These are phyloP conservation scores for Orbilia brochopaga DNA, from an alignment of 2,329 filamentous ascomycete genomes.

Conservation along the genomic window DNA sequence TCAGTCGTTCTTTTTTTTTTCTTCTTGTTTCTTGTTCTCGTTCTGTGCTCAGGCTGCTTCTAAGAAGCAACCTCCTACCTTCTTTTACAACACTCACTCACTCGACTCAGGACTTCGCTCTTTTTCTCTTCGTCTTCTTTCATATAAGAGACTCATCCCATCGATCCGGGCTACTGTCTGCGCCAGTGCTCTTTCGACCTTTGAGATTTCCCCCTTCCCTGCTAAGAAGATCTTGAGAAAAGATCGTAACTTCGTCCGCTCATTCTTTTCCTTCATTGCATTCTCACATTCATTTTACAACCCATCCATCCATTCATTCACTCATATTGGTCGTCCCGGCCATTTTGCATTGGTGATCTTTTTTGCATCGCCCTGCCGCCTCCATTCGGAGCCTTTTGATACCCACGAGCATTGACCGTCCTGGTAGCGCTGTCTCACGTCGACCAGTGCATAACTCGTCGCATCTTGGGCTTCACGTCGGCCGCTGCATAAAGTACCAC, in stretches of 20 bases:
- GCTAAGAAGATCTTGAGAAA: too few species aligned
- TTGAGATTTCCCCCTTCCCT: too few species aligned
- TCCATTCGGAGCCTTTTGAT: background rate
- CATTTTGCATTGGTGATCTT: background rate
- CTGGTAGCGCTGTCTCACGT: background rate
- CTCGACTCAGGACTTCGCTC: too few species aligned
- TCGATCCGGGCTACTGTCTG: conserved; percentile 24
- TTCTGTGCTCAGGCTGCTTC: background rate
- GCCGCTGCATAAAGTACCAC: background rate
- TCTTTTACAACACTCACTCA: too few species aligned
- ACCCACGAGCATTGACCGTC: background rate
- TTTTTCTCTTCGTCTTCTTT: background rate
- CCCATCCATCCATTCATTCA: background rate
- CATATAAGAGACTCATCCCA: conserved; percentile 1
- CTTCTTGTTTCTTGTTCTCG: background rate
- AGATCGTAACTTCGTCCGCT: background rate
- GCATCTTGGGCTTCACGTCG: too few species aligned
- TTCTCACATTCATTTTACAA: background rate
- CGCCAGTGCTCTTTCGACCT: conserved; percentile 28
- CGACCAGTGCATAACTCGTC: background rate
- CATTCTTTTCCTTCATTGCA: background rate
- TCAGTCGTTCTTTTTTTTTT: conserved; percentile 11
- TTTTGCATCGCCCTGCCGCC: background rate
- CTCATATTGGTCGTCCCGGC: background rate
- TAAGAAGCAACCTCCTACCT: too few species aligned